Conservation (phyloP, 306 rosid genomes). For the Chamaecrista fasciculata region DNA sequence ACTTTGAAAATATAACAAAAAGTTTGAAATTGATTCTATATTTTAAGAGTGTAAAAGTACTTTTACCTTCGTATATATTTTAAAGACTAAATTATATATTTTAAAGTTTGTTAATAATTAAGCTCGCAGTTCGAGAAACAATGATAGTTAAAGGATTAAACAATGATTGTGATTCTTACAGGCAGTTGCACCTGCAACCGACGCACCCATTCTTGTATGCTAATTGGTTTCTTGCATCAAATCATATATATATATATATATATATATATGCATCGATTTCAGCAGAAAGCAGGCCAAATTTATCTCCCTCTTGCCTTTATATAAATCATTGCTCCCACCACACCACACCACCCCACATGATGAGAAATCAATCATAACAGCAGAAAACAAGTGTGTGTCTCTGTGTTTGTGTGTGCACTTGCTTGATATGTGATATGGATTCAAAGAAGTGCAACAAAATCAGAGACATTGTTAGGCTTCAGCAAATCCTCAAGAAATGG, state of each 20-base stretch:
- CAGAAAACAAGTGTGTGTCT: background rate
- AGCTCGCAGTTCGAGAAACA: no score
- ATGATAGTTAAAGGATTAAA: no score
- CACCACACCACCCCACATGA: slow-evolving; percentile 16
- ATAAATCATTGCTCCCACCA: slow-evolving; percentile 38
- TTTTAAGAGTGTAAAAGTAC: no score
- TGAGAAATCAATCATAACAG: background rate
- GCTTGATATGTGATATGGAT: slow-evolving; percentile 45
- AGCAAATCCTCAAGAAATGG: slow-evolving; percentile 86
- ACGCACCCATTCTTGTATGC: slow-evolving; percentile 30
- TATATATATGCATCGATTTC: background rate
- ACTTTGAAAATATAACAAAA: no score
- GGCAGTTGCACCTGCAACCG: slow-evolving; percentile 41
- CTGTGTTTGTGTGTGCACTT: no score
- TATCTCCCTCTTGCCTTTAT: slow-evolving; percentile 17
- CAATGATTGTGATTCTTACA: background rate
- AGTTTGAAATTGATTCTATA: no score
- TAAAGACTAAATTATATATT: no score
- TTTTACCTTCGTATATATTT: no score
- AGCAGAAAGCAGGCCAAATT: slow-evolving; percentile 4
- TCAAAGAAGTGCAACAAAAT: slow-evolving; percentile 79
- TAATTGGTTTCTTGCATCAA: background rate
- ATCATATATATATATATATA: background rate
- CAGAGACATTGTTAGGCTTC: slow-evolving; percentile 85
- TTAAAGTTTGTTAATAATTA: no score